Evolutionary conservation across 1,284 basidiomycete genomes (phyloP).

Genomic region (Boletus nobilissimus): DNA sequence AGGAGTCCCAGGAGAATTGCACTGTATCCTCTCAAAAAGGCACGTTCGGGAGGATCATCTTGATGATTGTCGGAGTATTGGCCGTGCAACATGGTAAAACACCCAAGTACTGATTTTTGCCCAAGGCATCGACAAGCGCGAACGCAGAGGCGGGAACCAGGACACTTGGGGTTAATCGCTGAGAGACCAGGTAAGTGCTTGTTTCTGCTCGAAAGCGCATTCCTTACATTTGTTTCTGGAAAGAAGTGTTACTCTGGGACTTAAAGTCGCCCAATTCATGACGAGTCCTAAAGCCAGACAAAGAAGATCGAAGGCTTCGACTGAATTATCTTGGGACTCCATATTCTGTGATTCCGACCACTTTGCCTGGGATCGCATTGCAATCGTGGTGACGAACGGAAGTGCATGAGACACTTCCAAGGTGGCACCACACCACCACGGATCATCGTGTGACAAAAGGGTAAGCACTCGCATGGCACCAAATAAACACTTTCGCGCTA

Average conservation of each 20-base stretch:
- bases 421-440: conserved; percentile 62
- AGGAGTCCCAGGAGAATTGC: conserved; percentile 79
- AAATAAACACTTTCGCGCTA: conserved; percentile 63
- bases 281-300: conserved; percentile 77
- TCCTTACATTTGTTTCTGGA: conserved; percentile 60
- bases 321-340: conserved; percentile 35
- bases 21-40: conserved; percentile 72
- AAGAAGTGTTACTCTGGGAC: conserved; percentile 55
- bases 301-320: conserved; percentile 65
- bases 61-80: conserved; percentile 36
- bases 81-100: conserved; percentile 31
- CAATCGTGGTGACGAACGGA: conserved; percentile 57
- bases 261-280: conserved; percentile 74
- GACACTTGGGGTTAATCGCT: conserved; percentile 63
- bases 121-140: conserved; percentile 59
- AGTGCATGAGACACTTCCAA: conserved; percentile 56
- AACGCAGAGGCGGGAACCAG: conserved; percentile 57
- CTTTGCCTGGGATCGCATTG: conserved; percentile 51
- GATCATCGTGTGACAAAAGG: conserved; percentile 70
- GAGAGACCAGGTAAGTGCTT: conserved; percentile 13
- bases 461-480: conserved; percentile 71
- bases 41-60: conserved; percentile 48
- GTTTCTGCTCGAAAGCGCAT: not conserved
- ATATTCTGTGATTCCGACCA: conserved; percentile 31
- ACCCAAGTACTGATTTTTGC: conserved; percentile 53